Base-by-base conservation (phyloP, 306 rosid species). In the Dicorynia guianensis region DNA sequence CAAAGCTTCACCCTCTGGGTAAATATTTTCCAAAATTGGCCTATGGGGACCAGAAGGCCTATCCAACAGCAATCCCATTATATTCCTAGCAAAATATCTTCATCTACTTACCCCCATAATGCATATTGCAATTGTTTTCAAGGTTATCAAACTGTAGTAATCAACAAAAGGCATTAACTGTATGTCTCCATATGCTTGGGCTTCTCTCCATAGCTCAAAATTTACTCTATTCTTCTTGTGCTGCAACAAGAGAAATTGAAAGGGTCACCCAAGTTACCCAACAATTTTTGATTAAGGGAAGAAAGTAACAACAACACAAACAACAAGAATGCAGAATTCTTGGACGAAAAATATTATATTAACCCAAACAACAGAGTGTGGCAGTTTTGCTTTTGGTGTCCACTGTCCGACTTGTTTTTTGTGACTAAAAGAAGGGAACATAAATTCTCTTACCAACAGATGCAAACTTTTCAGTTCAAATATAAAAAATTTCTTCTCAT, bases 111-210 rank as follows among this genome's bases (percentile, higher is more conserved):
- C 98, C 89, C 95, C 98, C 79, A 92, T 71, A 61, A 87, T 89
- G 87, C 97, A 94, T 52, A 92, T 87, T 44, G 97, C 98, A 58
- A 94, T 79, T 55, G 98, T 94, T 81, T 94, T 94, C 81, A 90
- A 87, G 57, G 95, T 82, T 74, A 94, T 90, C 80, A 94, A 75
- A 85, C 93, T 87, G 84, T 94, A 94, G 77, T 92, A 92, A 82
- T 94, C 98, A 61, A 94, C 95, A 82, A 90, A 94, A 40, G 98
- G 98, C 96, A 94, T 86, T 74, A 94, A 74, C 49, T 90, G 97
- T 71, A 92, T 86, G 82, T 95, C 98, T 67, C 97, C 97, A 79
- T 87, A 95, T 2, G 88, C 93, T 80, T 87, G 91, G 75, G 94
- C 96, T 85, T 95, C 98, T 60, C 78, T 90, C 96, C 96, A 92